Base-by-base conservation (phyloP, 345 rosid species). In the Lenwebbia sp. region DNA sequence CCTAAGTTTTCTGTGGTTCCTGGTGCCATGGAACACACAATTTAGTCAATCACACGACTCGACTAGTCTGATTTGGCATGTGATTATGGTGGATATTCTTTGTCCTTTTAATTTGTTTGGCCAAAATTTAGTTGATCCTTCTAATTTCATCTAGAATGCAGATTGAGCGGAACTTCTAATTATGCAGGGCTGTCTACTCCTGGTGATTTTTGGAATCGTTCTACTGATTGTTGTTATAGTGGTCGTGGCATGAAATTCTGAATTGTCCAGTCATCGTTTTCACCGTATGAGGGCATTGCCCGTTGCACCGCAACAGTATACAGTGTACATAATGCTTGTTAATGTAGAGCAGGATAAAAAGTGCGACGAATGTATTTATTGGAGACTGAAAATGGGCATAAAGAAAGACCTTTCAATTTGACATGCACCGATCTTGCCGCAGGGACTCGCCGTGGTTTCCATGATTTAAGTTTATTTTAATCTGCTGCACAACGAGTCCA, bases 201-300 rank as follows among this genome's bases (percentile, higher is more conserved):
- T 95, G 94, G 97, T 96, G 91, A 96, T 96, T 85, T 95, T 95
- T 21, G 97, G 98, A 85, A 93, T 95, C 13, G 92, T 92, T 87
- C 93, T 96, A 51, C 95, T 95, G 91, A 95, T 95, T 17, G 94
- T 96, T 90, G 88, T 95, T 58, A 87, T 95, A 88, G 93, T 96
- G 60, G 91, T 96, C 5, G 93, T 91, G 23, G 97, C 94, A n/a
- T 83, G 84, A 83, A 70, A 37, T 37, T 70, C 81, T 37, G 41
- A 70, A 19, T 70, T 70, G 26, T 41, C 47, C 47, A 2, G 47
- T 70, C 26, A 37, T 19, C 25, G 3, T 10, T 70, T 70, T 70
- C 25, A 10, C 26, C 13, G 13, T 19, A 19, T 4, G 81, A 37
- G 81, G 81, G 81, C 81, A 37, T 19, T 19, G 47, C 81, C 81